A percentile compares a stretch with the other conserved stretches of the same genome.
phyloP scores from a whole-genome alignment of 1,284 basidiomycete genomes.

The Fistulinella cinereoalba region DNA sequence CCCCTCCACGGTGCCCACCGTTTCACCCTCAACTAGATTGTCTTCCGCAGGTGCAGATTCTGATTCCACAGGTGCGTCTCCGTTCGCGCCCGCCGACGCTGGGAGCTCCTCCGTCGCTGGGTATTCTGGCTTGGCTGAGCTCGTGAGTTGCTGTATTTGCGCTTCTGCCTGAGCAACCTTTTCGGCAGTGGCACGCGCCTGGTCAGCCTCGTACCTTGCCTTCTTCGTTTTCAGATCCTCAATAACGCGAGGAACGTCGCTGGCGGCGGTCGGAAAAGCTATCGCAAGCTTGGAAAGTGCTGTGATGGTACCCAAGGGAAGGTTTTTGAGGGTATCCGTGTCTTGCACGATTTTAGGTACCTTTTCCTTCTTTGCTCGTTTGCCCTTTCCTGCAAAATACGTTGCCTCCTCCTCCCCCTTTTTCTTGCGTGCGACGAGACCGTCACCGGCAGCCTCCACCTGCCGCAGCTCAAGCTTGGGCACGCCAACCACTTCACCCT shows the following conservation, averaged over 20 bases:
- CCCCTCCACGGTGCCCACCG: slow-evolving; percentile 40
- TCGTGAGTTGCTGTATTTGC: slow-evolving; percentile 70
- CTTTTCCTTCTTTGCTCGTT: slow-evolving; percentile 68
- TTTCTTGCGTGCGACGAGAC: slow-evolving; percentile 86
- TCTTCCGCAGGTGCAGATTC: slow-evolving; percentile 41
- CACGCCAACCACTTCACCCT: slow-evolving; percentile 62
- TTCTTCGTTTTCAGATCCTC: slow-evolving; percentile 94
- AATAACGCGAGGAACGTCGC: slow-evolving; percentile 82
- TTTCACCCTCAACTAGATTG: slow-evolving; percentile 26
- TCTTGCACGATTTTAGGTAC: slow-evolving; percentile 41
- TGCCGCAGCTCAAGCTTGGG: slow-evolving; percentile 84
- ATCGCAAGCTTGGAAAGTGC: slow-evolving; percentile 90
- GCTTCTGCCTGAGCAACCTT: slow-evolving; percentile 77
- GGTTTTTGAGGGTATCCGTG: slow-evolving; percentile 39
- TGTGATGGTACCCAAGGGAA: slow-evolving; percentile 83
- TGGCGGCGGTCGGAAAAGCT: slow-evolving; percentile 76
- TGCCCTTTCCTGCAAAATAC: slow-evolving; percentile 79
- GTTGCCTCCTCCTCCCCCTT: slow-evolving; percentile 81
- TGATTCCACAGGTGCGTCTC: slow-evolving; percentile 41
- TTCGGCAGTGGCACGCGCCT: slow-evolving; percentile 63
- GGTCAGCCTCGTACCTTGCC: slow-evolving; percentile 87
- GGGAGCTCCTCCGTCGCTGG: slow-evolving; percentile 39
- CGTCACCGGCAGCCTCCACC: slow-evolving; percentile 73
- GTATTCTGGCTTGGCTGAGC: slow-evolving; percentile 43
- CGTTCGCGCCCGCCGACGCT: slow-evolving; percentile 40